phyloP scores from a whole-genome alignment of 495 filamentous ascomycete genomes.

The Tuber calosporum region DNA sequence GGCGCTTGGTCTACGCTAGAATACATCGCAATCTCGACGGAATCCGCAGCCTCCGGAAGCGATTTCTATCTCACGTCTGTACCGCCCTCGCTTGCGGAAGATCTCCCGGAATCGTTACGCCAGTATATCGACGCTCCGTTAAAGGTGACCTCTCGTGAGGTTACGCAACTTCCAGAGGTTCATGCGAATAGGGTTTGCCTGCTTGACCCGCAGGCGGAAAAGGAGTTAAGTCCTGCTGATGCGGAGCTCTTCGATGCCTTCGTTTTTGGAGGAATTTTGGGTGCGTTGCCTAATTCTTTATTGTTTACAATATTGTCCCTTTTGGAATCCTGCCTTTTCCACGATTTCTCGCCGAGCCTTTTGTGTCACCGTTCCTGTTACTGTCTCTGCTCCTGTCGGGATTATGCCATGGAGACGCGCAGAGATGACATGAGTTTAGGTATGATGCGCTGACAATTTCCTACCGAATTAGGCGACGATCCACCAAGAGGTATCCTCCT shows the following conservation, averaged over 20 bases:
- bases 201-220: slow-evolving; percentile 73
- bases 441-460: slow-evolving; percentile 16
- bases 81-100: slow-evolving; percentile 56
- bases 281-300: slow-evolving; percentile 47
- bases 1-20: slow-evolving; percentile 91
- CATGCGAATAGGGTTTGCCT: slow-evolving; percentile 67
- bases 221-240: slow-evolving; percentile 76
- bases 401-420: slow-evolving; percentile 7
- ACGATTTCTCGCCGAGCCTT: slow-evolving; percentile 15
- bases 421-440: slow-evolving; percentile 16
- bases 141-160: slow-evolving; percentile 46
- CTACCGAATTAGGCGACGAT: slow-evolving; percentile 64
- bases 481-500: slow-evolving; percentile 70
- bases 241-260: slow-evolving; percentile 78
- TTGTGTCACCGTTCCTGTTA: neutral
- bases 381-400: slow-evolving; percentile 12
- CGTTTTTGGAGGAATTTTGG: slow-evolving; percentile 91
- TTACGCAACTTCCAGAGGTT: slow-evolving; percentile 68
- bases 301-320: neutral
- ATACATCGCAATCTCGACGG: slow-evolving; percentile 75
- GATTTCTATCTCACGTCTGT: slow-evolving; percentile 82
- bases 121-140: slow-evolving; percentile 57
- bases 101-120: slow-evolving; percentile 49
- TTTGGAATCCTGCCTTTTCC: slow-evolving; percentile 10
- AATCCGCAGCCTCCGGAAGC: slow-evolving; percentile 61